Evolutionary conservation across 495 filamentous ascomycete genomes (phyloP), one percentile per base, ranked within the genome.

Genomic region (Bacidia gigantensis): DNA sequence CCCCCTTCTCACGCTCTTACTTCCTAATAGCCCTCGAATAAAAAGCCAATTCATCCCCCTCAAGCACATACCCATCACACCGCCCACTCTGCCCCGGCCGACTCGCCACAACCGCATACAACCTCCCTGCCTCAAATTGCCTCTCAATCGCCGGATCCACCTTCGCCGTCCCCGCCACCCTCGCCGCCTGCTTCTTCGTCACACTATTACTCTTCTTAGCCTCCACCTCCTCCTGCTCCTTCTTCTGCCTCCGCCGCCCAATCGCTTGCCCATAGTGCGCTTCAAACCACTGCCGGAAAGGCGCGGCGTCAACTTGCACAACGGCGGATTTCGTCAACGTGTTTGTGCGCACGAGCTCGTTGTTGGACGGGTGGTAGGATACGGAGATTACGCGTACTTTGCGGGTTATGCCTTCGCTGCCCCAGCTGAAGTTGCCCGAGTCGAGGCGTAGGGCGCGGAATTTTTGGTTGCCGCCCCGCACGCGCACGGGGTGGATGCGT

Each of bases 251-350:
- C 68, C 86, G 80, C 62, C 92, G 83, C 63, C 92, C 92, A 53
- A 98, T 70, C 59, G 73, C 60, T 70, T 84, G 78, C 65, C 92
- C 92, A 76, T 98, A 98, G 83, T 98, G 93, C 55, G 92, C 87
- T 81, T 98, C 92, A 71, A 94, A 98, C 92, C 92, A 98, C 78
- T 97, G 93, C 67, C 92, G 77, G 86, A 98, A 98, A 58, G 92
- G 92, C 48, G 89, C 87, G 58, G 93, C 93, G 72, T 98, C 92
- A 74, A 98, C 77, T 77, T 97, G 93, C 69, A 98, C 88, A 62
- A 98, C 86, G 73, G 92, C 89, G 61, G 89, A 86, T 77, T 88
- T 93, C 78, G 92, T 98, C 69, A 99, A 79, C 76, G 92, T 96
- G 81, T 99, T 99, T 71, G 92, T 99, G 66, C 92, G 93, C 77